phyloP scores from a whole-genome alignment of 164 flowering plant genomes.

The Umbellularia californica region DNA sequence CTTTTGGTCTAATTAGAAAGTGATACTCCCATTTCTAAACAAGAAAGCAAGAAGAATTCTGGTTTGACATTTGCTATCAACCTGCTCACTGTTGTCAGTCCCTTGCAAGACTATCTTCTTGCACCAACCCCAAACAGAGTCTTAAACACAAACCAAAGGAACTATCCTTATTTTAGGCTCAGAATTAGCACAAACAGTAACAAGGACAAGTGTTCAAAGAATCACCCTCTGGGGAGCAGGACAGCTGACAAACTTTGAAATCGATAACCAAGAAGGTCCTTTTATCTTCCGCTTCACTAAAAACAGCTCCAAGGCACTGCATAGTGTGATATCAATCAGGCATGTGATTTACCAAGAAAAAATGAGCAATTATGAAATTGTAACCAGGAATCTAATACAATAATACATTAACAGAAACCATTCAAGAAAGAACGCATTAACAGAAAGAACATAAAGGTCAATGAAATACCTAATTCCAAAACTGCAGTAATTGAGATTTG shows the following conservation, averaged over 20 bases:
- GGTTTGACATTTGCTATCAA: no score
- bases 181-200: not conserved
- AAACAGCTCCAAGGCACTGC: constrained; percentile 93
- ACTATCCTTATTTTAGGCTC: not conserved
- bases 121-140: not conserved
- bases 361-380: not conserved
- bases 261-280: constrained; percentile 92
- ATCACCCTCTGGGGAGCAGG: constrained; percentile 61
- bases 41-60: not conserved
- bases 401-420: no score
- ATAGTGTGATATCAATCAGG: constrained; percentile 8
- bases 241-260: constrained; percentile 63
- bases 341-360: not conserved
- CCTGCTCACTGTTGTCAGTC: no score
- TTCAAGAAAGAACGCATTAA: no score
- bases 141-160: not conserved
- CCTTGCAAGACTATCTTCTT: not conserved
- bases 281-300: constrained; percentile 83
- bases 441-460: no score
- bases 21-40: not conserved
- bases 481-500: no score
- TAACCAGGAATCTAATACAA: not conserved
- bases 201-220: constrained; percentile 4
- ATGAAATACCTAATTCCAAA: no score
- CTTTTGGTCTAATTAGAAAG: no score